Evolutionary conservation across 129 eudicot species (phyloP).

Genomic region (Flaveria trinervia): DNA sequence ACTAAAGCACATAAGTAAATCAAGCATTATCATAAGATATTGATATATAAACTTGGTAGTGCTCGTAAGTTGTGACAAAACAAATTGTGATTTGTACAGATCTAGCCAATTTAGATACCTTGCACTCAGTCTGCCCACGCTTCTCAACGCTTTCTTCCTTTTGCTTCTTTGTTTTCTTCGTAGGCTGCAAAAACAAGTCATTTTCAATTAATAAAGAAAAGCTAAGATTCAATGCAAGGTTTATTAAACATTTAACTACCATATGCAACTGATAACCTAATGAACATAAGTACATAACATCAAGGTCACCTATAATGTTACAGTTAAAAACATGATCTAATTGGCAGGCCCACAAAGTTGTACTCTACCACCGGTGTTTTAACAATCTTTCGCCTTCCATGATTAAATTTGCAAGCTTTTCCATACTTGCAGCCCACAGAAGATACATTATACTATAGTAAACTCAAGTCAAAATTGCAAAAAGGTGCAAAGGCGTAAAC

Average conservation of each 20-base stretch:
- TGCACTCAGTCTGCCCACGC: conserved; percentile 53
- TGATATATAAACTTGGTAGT: not conserved
- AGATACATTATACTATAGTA: conserved; percentile 66
- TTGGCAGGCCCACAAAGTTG: conserved; percentile 68
- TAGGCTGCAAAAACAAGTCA: too few relatives aligned
- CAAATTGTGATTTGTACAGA: not conserved
- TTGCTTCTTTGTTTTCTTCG: conserved; percentile 1
- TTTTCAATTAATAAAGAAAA: not conserved
- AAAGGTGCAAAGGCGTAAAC: conserved; percentile 21
- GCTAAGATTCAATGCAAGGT: not conserved
- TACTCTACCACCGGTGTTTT: too few relatives aligned
- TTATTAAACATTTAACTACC: not conserved
- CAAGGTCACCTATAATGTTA: not conserved
- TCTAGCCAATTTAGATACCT: conserved; percentile 43
- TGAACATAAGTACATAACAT: not conserved
- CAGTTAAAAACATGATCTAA: not conserved
- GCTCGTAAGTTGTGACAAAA: not conserved
- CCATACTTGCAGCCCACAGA: conserved; percentile 80
- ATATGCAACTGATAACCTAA: conserved; percentile 14
- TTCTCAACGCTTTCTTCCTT: not conserved
- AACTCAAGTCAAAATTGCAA: conserved; percentile 15
- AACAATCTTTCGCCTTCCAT: too few relatives aligned
- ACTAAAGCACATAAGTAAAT: conserved; percentile 23
- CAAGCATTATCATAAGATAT: conserved; percentile 14
- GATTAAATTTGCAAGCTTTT: conserved; percentile 71